Evolutionary conservation across 2,329 filamentous ascomycete genomes (phyloP), one percentile per base, ranked within the genome.

Genomic region (Cytospora piceicola): DNA sequence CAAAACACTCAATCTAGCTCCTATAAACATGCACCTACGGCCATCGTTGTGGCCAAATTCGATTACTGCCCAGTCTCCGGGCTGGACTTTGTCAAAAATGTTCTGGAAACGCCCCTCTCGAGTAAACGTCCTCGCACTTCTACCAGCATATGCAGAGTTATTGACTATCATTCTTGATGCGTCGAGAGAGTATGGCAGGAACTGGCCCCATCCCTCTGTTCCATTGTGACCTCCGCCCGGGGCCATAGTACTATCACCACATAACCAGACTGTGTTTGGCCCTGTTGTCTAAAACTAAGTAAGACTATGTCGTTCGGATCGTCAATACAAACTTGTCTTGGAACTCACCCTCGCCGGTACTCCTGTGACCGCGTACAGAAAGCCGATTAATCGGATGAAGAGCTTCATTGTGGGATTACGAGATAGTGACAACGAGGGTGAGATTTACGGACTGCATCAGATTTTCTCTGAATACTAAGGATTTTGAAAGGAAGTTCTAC

Each of bases 31-130:
- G 39, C 20, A 42, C 57, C 39, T 56, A 52, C 63, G 51, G 34
- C 83, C 83, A 68, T 87, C 85, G 70, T 87, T 87, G 76, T 86
- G 84, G 0, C 85, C 84, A 71, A 87, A 86, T 68, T 87, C 84
- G 60, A 87, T 85, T 66, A 87, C 76, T 3, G 85, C 83, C 71
- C 81, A 84, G 73, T 87, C 84, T 59, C 81, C 82, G 17, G 77
- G 61, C 62, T 79, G 68, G 17, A 86, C 75, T 3, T 76, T 69
- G 24, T 74, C 72, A 66, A 79, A 76, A 67, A 86, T 80, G 3
- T 77, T 77, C 36, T 77, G 73, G 74, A 85, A 86, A 54, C 82
- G 82, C 36, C 81, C 81, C 73, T 87, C 84, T 36, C 80, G 78
- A 0, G 82, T 85, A 72, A 78, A 86, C 58, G 82, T 84, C 66